Evolutionary conservation across 768 basidiomycete genomes (phyloP), one percentile per base, ranked within the genome.

Genomic region (Kwoniella dejecticola): DNA sequence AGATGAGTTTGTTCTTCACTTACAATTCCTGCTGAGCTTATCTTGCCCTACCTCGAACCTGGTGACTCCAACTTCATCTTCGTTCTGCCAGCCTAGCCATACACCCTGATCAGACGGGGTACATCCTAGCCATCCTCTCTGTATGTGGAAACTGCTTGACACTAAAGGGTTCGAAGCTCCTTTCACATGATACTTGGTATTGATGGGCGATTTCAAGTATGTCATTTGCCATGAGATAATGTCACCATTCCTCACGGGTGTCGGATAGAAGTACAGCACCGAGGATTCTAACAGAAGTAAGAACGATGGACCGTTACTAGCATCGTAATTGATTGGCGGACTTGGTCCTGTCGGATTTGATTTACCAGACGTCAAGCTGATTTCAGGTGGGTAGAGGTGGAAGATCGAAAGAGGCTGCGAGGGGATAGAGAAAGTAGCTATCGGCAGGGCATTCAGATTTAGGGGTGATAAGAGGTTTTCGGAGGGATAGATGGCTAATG

Each of bases 61-160:
- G 1, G 63, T 52, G 23, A 75, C 61, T 0, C 70, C 60, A 1
- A 49, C 31, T 19, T 64, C 49, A 5, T 56, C 66, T 12, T 67
- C 59, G 19, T 42, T 27, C 21, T 66, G 67, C 57, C 61, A 67
- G 3, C 66, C 73, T 1, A 66, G 56, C 73, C 73, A 75, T 21
- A 71, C 66, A 5, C 58, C 68, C 24, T 65, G 40, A 46, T 66
- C 59, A 4, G 56, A 62, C 4, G 26, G 44, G 6, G 67, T 60
- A 21, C 58, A 27, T 0, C 65, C 69, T 36, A 69, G 58, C 73
- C 73, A 75, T 1, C 70, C 73, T 41, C 30, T 40, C 7, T 30
- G 36, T 10, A 64, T 48, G 21, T 30, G 60, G 52, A 56, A 46
- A 6, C 60, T 62, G 40, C 49, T 23, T 63, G 64, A 11, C 45